These are phyloP conservation scores for Phialocephala subalpina DNA, from an alignment of 2,329 filamentous ascomycete species.

Conservation along the genomic window DNA sequence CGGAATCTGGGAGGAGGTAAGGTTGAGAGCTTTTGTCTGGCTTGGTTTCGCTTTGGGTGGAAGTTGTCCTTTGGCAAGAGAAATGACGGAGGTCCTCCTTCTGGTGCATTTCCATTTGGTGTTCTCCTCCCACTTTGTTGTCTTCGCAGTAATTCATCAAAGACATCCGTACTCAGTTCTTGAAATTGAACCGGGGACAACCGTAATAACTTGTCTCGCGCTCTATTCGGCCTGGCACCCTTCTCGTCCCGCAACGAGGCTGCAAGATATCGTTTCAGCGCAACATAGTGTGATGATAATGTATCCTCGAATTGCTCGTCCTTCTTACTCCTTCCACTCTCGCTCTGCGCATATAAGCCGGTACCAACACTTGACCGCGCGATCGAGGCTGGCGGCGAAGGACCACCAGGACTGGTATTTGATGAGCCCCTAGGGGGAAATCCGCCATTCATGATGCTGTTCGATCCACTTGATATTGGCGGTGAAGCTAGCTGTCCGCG, in stretches of 20 bases:
- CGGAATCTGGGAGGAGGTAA: conserved; percentile 87
- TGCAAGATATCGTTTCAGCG: conserved; percentile 73
- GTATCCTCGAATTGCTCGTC: conserved; percentile 71
- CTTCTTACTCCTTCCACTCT: conserved; percentile 68
- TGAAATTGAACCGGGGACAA: conserved; percentile 94
- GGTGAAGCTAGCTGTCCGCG: conserved; percentile 72
- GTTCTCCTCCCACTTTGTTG: conserved; percentile 71
- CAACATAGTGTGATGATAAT: conserved; percentile 81
- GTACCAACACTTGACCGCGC: conserved; percentile 86
- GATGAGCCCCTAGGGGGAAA: conserved; percentile 57
- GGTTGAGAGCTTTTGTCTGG: conserved; percentile 92
- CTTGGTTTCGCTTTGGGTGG: conserved; percentile 97
- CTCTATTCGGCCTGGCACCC: conserved; percentile 81
- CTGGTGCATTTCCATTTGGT: conserved; percentile 57
- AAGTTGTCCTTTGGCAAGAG: conserved; percentile 88
- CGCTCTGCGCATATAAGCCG: conserved; percentile 70
- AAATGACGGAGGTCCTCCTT: conserved; percentile 68
- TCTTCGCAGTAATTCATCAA: conserved; percentile 89
- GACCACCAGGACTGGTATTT: conserved; percentile 61
- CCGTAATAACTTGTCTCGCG: conserved; percentile 91
- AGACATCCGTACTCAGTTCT: conserved; percentile 97
- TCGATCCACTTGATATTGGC: conserved; percentile 71
- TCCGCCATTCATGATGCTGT: conserved; percentile 67
- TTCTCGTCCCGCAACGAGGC: conserved; percentile 77
- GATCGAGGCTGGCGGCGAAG: conserved; percentile 89